Evolutionary conservation across 73 alveolate species (phyloP).

Genomic region (Stentor coeruleus): DNA sequence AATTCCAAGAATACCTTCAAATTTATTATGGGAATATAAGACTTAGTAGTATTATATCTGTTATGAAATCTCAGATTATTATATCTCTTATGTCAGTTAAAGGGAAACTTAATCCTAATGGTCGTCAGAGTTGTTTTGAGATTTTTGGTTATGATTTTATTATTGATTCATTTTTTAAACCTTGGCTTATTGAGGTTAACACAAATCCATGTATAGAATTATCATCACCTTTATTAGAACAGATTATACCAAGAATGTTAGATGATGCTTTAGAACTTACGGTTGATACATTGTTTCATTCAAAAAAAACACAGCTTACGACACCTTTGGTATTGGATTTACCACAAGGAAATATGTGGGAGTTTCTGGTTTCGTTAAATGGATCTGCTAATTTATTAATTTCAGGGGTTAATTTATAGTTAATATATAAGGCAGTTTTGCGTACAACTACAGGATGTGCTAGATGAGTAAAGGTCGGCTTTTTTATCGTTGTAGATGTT

Average conservation of each 20-base stretch:
- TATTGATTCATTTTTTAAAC: not conserved
- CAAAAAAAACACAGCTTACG: constrained; percentile 3
- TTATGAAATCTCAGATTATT: constrained; percentile 73
- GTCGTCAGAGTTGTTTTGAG: constrained; percentile 78
- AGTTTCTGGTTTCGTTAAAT: constrained; percentile 3
- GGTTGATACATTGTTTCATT: constrained; percentile 46
- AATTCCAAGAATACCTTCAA: constrained; percentile 65
- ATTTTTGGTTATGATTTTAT: constrained; percentile 40
- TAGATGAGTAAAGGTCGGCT: too few relatives aligned
- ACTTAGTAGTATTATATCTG: constrained; percentile 72
- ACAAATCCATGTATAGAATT: constrained; percentile 58
- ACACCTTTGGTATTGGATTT: not conserved
- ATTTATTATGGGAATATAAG: constrained; percentile 53
- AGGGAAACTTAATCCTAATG: constrained; percentile 55
- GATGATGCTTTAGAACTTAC: constrained; percentile 76
- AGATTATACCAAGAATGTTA: constrained; percentile 85
- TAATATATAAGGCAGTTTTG: too few relatives aligned
- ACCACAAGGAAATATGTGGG: not conserved
- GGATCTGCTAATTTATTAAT: not conserved
- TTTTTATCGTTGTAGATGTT: too few relatives aligned
- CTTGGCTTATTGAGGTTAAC: constrained; percentile 24
- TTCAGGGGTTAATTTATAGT: not conserved
- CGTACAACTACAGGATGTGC: too few relatives aligned
- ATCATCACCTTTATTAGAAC: constrained; percentile 60
- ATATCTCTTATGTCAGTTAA: constrained; percentile 69